Conservation (phyloP, 345 rosid species). For the Eucalyptus marginata region DNA sequence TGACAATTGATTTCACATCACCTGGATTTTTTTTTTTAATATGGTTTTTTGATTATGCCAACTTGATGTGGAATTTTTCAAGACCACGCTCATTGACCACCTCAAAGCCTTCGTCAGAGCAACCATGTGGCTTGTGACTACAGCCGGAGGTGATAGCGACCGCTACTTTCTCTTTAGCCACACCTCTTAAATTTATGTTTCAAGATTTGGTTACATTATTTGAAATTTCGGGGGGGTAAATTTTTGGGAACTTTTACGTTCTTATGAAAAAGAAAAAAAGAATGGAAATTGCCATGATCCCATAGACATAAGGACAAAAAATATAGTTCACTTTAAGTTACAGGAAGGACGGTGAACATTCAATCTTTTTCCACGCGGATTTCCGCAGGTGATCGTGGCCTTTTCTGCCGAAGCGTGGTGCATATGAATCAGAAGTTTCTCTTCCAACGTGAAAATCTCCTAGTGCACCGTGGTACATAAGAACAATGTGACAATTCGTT, state of each 20-base stretch:
- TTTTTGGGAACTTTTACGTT: no score
- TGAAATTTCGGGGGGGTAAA: background rate
- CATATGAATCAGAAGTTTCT: background rate
- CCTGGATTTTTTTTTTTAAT: no score
- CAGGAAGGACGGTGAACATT: background rate
- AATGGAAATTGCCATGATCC: background rate
- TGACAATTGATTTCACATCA: no score
- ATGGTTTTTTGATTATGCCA: no score
- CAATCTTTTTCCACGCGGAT: background rate
- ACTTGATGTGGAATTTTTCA: no score
- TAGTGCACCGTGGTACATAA: background rate
- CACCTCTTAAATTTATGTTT: background rate
- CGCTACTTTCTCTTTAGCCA: background rate
- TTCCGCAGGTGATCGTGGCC: background rate
- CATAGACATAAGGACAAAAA: background rate
- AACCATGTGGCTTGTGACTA: background rate
- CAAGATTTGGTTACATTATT: background rate
- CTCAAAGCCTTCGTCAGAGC: background rate
- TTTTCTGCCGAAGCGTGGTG: background rate
- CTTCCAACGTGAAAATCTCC: background rate
- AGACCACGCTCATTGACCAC: background rate
- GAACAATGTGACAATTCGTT: background rate
- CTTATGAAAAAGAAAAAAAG: background rate
- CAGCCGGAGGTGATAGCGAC: rapidly evolving
- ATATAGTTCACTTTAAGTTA: background rate